Conservation (phyloP, 1,139 yeast species). For the Saccharomycopsis hybrid region DNA sequence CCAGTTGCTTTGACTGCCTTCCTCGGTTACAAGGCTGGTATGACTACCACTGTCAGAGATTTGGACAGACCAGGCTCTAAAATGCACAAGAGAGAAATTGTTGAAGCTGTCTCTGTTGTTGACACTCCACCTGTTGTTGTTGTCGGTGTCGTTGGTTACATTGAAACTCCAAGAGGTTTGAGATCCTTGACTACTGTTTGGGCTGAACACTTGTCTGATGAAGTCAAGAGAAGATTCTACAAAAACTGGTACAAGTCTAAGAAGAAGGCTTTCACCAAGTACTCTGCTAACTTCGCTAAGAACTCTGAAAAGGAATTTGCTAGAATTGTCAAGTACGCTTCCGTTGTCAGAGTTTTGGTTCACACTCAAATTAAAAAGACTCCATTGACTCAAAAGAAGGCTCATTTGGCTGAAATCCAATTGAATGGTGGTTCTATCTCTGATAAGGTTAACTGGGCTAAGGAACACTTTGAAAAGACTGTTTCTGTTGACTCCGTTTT, state of each 20-base stretch:
- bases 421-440: constrained; percentile 98
- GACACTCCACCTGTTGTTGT: constrained; percentile 99
- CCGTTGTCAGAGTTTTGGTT: constrained; percentile 97
- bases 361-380: constrained; percentile 99
- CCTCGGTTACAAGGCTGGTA: constrained; percentile 99
- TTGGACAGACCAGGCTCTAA: constrained; percentile 99
- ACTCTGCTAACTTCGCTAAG: constrained; percentile 96
- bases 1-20: constrained; percentile 99
- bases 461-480: constrained; percentile 98
- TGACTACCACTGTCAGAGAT: constrained; percentile 99
- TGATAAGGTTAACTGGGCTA: constrained; percentile 98
- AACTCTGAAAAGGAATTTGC: constrained; percentile 96
- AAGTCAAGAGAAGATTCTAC: constrained; percentile 99
- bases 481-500: constrained; percentile 91
- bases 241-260: constrained; percentile 99
- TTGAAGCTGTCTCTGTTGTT: constrained; percentile 98
- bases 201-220: constrained; percentile 99
- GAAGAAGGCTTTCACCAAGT: constrained; percentile 99
- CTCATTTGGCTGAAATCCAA: constrained; percentile 99
- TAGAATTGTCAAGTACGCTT: constrained; percentile 97
- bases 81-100: constrained; percentile 99
- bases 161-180: constrained; percentile 99
- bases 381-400: constrained; percentile 98
- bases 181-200: constrained; percentile 99
- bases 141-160: constrained; percentile 99